Percentiles rank a stretch among this genome's conserved stretches.
These are phyloP conservation scores for Solanum chiquidenum DNA, from an alignment of 257 asterid genomes.

Conservation along the genomic window DNA sequence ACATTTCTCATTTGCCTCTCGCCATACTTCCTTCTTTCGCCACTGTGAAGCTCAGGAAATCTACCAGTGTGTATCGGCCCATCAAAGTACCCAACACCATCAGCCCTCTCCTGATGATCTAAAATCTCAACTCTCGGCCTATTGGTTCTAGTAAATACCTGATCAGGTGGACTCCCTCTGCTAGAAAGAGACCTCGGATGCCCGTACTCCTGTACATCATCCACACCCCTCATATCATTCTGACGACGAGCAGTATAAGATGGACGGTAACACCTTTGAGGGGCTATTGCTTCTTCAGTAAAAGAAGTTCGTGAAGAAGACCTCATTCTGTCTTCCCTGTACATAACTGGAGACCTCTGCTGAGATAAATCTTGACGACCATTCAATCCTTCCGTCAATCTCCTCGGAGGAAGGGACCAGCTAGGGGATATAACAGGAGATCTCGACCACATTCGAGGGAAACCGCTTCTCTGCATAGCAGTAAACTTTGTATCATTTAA, in stretches of 20 bases:
- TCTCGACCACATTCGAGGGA: constrained; percentile 40
- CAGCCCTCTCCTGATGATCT: constrained; percentile 46
- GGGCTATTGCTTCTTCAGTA: constrained; percentile 36
- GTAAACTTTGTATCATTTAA: no score
- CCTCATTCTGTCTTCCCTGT: constrained; percentile 51
- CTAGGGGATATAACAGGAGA: constrained; percentile 51
- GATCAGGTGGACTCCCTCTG: constrained; percentile 44
- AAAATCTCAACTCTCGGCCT: constrained; percentile 38
- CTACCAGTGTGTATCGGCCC: no score
- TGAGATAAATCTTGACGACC: constrained; percentile 36
- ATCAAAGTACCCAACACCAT: no score
- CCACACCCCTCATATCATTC: constrained; percentile 46
- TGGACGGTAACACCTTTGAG: constrained; percentile 63
- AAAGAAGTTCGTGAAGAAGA: no score
- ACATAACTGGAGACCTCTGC: constrained; percentile 44
- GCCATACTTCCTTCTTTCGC: constrained; percentile 54
- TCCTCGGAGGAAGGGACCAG: constrained; percentile 63
- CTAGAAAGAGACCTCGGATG: constrained; percentile 35
- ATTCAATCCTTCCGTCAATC: constrained; percentile 18
- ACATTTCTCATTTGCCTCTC: constrained; percentile 49
- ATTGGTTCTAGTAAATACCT: constrained; percentile 26
- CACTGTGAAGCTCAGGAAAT: constrained; percentile 7
- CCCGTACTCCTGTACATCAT: constrained; percentile 37
- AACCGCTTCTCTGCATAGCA: constrained; percentile 28
- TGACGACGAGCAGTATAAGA: constrained; percentile 26